Base-by-base conservation (phyloP, 495 filamentous ascomycete species). In the Penicillium odoratum region DNA sequence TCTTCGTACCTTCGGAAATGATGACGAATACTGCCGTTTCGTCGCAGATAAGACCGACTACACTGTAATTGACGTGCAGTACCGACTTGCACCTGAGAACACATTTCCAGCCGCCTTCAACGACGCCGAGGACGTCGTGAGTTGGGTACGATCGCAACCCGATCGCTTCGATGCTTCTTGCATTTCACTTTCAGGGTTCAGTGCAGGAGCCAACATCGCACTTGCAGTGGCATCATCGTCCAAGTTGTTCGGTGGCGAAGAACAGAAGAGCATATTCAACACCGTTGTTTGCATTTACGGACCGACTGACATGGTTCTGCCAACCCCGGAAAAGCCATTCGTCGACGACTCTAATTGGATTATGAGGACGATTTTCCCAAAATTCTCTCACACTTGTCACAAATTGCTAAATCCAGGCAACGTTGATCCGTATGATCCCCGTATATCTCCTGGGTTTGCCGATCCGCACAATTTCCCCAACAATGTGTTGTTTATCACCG, bases 1-100 rank as follows among this genome's bases (percentile, higher is more conserved):
- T 7, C 57, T 81, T 26, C 71, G 63, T 13, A 60, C 68, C 1
- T 77, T 77, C 56, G 77, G 77, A 18, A 59, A 50, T 11, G 76
- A 80, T 49, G 72, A 79, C 43, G 63, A 68, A 44, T 79, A 70
- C 53, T 78, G 74, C 48, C 74, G 70, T 4, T 61, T 58, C 34
- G 56, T 79, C 51, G 69, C 68, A 36, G 58, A 60, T 26, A 55
- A 69, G 10, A 72, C 77, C n/a, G 59, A 60, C 7, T 75, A 78
- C 57, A 71, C 69, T 7, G 74, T 78, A 8, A 62, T 78, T 28
- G 77, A 79, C 57, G 83, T 92, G 2, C 82, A 88, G 28, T 96
- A 96, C 71, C 82, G 90, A 9, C 82, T 95, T 5, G 84, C 90
- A 2, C 91, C 91, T 2, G 88, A 93, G 68, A 60, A 86, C 55